These are phyloP conservation scores for Meyerozyma guilliermondii DNA, from an alignment of 1,139 yeast species.

Conservation along the genomic window DNA sequence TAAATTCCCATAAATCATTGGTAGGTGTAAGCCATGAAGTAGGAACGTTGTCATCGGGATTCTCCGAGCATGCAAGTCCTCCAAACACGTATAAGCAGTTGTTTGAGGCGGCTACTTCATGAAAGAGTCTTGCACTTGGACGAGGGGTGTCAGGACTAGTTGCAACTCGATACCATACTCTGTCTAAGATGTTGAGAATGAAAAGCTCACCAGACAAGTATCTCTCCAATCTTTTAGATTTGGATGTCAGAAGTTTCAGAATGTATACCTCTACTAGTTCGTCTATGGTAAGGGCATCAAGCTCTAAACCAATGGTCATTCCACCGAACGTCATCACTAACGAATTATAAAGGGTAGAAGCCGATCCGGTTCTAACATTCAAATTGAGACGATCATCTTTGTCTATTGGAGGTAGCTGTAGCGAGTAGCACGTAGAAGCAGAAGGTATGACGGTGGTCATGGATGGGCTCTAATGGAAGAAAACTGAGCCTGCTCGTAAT, in stretches of 20 bases:
- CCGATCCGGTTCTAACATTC: constrained; percentile 63
- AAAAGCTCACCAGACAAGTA: constrained; percentile 56
- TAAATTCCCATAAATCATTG: constrained; percentile 66
- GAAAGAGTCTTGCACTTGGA: constrained; percentile 57
- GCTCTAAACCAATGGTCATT: constrained; percentile 50
- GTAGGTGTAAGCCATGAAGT: constrained; percentile 32
- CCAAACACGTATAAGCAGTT: constrained; percentile 57
- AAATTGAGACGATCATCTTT: constrained; percentile 44
- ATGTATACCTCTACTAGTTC: constrained; percentile 24
- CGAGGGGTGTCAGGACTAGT: constrained; percentile 12
- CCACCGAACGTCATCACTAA: constrained; percentile 66
- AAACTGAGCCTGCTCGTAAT: background rate
- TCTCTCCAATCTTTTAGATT: constrained; percentile 27
- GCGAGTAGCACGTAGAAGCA: constrained; percentile 43
- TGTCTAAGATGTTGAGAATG: constrained; percentile 50
- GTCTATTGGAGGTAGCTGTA: constrained; percentile 43
- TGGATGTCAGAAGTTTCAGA: constrained; percentile 22
- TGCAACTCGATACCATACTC: constrained; percentile 48
- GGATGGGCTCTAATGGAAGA: background rate
- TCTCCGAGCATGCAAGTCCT: constrained; percentile 41
- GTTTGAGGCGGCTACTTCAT: constrained; percentile 47
- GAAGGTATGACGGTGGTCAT: constrained; percentile 47
- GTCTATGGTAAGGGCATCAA: constrained; percentile 30
- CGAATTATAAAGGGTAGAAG: constrained; percentile 53
- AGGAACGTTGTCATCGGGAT: constrained; percentile 3